A percentile compares a stretch with the other conserved stretches of the same genome.
Evolutionary conservation across 106 monocot species (phyloP).

Genomic region (Platanthera zijinensis): DNA sequence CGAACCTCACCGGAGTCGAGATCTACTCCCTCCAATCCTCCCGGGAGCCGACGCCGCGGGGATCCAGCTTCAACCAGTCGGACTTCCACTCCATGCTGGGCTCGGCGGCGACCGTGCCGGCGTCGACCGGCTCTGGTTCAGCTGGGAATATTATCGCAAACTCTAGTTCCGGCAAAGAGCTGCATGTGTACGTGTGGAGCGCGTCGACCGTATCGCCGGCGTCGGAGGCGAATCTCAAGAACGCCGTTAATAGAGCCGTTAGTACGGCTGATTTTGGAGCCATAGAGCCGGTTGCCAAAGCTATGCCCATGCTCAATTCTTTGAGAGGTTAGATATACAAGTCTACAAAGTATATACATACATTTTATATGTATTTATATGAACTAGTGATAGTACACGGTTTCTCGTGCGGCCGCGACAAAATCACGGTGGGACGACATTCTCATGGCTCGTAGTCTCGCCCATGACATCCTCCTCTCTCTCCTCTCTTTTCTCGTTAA

Average conservation of each 20-base stretch:
- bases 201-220: conserved; percentile 61
- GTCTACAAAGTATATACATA: too few species aligned
- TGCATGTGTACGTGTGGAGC: conserved; percentile 83
- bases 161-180: conserved; percentile 37
- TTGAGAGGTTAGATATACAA: too few species aligned
- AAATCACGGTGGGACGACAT: too few species aligned
- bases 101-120: too few species aligned
- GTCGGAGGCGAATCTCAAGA: conserved; percentile 54
- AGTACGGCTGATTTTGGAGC: conserved; percentile 41
- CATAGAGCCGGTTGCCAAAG: conserved; percentile 14
- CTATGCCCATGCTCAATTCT: conserved; percentile 4
- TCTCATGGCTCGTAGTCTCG: too few species aligned
- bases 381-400: too few species aligned
- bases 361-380: too few species aligned
- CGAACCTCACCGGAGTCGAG: conserved; percentile 45
- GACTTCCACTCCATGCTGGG: conserved; percentile 37
- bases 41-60: conserved; percentile 38
- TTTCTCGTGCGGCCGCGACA: too few species aligned
- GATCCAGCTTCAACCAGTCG: conserved; percentile 38
- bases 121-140: too few species aligned
- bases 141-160: neutral
- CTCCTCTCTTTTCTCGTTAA: too few species aligned
- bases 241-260: conserved; percentile 46
- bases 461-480: too few species aligned
- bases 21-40: conserved; percentile 42